Evolutionary conservation across 2,329 filamentous ascomycete genomes (phyloP).

Genomic region (Canariomyces notabilis): DNA sequence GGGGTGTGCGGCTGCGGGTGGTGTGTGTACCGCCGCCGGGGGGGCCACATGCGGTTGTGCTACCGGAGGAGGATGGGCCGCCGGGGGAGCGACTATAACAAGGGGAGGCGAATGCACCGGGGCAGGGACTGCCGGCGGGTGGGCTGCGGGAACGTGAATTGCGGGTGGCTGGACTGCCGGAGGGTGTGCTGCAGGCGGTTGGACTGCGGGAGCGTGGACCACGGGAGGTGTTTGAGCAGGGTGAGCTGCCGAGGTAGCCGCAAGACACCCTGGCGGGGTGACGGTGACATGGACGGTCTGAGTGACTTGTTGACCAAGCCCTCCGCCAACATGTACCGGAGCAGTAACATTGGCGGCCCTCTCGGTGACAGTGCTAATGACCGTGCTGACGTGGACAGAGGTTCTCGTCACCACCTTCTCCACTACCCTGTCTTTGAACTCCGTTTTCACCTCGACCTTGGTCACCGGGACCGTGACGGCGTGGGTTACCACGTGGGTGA

Average conservation of each 20-base stretch:
- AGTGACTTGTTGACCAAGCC: background rate
- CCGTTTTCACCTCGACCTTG: conserved; percentile 1
- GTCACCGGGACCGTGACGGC: conserved; percentile 1
- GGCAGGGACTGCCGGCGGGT: background rate
- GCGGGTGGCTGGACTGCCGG: too few relatives aligned
- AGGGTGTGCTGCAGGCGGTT: too few relatives aligned
- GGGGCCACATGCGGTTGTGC: background rate
- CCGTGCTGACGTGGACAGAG: background rate
- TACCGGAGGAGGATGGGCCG: too few relatives aligned
- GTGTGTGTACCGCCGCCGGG: background rate
- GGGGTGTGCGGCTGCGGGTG: background rate
- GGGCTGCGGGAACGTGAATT: too few relatives aligned
- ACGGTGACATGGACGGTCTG: background rate
- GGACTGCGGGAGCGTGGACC: too few relatives aligned
- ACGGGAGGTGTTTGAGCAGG: too few relatives aligned
- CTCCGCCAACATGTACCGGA: too few relatives aligned
- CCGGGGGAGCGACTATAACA: background rate
- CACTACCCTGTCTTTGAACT: conserved; percentile 2
- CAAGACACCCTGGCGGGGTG: background rate
- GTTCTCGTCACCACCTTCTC: background rate
- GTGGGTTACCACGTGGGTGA: background rate
- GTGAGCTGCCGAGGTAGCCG: background rate
- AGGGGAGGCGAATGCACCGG: background rate
- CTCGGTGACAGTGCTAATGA: background rate
- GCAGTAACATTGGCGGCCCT: background rate